A percentile compares a stretch with the other conserved stretches of the same genome.
Conservation (phyloP, 2,329 filamentous ascomycete species). For the Lasiodiplodia theobromae region DNA sequence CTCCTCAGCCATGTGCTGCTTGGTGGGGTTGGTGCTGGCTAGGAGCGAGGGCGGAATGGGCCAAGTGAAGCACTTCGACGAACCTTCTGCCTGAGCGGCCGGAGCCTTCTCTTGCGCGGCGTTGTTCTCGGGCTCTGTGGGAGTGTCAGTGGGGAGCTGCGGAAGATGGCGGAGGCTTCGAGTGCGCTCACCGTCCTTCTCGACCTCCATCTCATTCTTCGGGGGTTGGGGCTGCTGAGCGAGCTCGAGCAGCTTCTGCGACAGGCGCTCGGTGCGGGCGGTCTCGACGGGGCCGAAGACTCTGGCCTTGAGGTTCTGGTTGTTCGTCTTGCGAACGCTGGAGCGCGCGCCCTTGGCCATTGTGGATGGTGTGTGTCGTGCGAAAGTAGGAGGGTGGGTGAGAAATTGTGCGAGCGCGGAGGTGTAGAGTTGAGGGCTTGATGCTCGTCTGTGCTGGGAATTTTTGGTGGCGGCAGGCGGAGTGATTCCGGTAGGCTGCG, state of each 20-base stretch:
- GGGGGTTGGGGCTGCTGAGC: conserved; percentile 76
- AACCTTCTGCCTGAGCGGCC: conserved; percentile 32
- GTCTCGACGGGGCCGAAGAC: conserved; percentile 85
- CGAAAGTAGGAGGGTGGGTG: not conserved
- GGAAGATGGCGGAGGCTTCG: not conserved
- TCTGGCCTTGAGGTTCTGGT: conserved; percentile 76
- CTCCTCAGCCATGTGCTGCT: conserved; percentile 33
- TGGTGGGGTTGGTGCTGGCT: conserved; percentile 18
- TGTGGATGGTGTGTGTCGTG: conserved; percentile 37
- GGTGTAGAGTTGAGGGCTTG: not conserved
- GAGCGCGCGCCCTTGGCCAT: conserved; percentile 92
- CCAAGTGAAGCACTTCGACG: conserved; percentile 31
- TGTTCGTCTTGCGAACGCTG: conserved; percentile 82
- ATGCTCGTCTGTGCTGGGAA: not conserved
- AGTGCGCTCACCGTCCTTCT: conserved; percentile 34
- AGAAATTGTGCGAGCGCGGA: conserved; percentile 27
- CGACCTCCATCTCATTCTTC: conserved; percentile 50
- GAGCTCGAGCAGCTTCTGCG: conserved; percentile 83
- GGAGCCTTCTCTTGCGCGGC: conserved; percentile 22
- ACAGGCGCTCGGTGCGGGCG: conserved; percentile 81
- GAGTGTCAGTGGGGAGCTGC: conserved; percentile 13
- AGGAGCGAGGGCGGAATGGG: conserved; percentile 30
- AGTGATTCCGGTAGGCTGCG: not conserved
- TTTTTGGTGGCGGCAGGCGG: conserved; percentile 24
- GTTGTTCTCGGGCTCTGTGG: conserved; percentile 24